A percentile compares a stretch with the other conserved stretches of the same genome.
These are phyloP conservation scores for Ophiostoma montium DNA, from an alignment of 2,329 filamentous ascomycete genomes.

Conservation along the genomic window DNA sequence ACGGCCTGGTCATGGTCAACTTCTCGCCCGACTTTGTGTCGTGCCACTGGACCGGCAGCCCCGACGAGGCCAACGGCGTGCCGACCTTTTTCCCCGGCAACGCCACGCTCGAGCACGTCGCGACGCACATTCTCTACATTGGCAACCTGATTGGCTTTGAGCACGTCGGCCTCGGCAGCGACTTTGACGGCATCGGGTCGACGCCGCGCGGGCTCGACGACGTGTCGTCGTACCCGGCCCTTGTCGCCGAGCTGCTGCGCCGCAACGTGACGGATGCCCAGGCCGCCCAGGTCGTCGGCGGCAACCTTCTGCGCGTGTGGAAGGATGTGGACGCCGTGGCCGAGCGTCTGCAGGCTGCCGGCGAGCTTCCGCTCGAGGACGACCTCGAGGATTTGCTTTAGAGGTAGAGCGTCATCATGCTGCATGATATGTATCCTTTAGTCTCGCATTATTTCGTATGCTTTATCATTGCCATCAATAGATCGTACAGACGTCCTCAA, in stretches of 20 bases:
- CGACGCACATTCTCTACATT: constrained; percentile 68
- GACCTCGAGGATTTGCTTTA: constrained; percentile 20
- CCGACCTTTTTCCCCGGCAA: constrained; percentile 54
- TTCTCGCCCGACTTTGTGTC: constrained; percentile 73
- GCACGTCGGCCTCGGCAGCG: constrained; percentile 75
- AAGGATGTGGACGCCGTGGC: constrained; percentile 61
- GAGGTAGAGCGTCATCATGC: not conserved
- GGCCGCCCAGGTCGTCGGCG: constrained; percentile 59
- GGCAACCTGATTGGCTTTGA: constrained; percentile 73
- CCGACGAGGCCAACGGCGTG: constrained; percentile 36
- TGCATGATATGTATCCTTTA: too few relatives aligned
- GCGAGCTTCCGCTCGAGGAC: constrained; percentile 40
- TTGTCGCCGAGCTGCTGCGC: constrained; percentile 61
- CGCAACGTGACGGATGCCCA: constrained; percentile 63
- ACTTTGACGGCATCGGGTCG: constrained; percentile 65
- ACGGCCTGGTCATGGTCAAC: constrained; percentile 82
- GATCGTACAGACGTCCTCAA: constrained; percentile 2
- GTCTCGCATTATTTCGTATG: too few relatives aligned
- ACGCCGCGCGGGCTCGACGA: constrained; percentile 68
- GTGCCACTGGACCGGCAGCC: constrained; percentile 44
- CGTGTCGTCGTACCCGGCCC: constrained; percentile 66
- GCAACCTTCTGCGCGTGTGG: constrained; percentile 78
- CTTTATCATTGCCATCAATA: not conserved
- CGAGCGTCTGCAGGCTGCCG: constrained; percentile 44
- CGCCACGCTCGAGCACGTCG: constrained; percentile 63